Evolutionary conservation across 805 yeast genomes (phyloP).

Genomic region (Metschnikowia gelsemii): DNA sequence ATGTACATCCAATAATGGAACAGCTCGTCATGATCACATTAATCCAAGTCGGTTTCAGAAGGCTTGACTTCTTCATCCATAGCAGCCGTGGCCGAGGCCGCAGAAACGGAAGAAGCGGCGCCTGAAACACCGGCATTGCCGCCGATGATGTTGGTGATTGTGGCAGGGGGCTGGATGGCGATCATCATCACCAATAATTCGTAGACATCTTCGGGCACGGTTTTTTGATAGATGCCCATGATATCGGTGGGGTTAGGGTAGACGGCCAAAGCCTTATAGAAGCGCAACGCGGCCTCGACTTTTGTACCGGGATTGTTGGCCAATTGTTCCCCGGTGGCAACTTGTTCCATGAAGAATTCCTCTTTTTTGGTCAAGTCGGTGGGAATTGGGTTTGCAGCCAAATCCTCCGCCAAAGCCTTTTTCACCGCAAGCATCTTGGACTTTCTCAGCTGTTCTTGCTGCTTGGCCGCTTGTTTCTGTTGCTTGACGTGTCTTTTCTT

Average conservation of each 20-base stretch:
- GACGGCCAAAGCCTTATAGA: slow-evolving; percentile 89
- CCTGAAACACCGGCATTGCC: slow-evolving; percentile 21
- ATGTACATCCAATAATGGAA: slow-evolving; percentile 5
- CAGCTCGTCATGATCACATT: slow-evolving; percentile 5
- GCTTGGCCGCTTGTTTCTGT: slow-evolving; percentile 53
- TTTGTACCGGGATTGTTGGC: slow-evolving; percentile 65
- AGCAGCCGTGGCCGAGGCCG: slow-evolving; percentile 25
- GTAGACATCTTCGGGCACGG: slow-evolving; percentile 77
- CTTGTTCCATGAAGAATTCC: slow-evolving; percentile 75
- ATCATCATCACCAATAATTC: slow-evolving; percentile 85
- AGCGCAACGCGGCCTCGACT: slow-evolving; percentile 81
- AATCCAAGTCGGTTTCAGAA: slow-evolving; percentile 22
- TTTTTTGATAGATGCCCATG: slow-evolving; percentile 83
- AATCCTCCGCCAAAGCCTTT: slow-evolving; percentile 59
- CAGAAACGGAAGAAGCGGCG: slow-evolving; percentile 27
- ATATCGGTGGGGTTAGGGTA: slow-evolving; percentile 95
- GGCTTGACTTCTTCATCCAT: slow-evolving; percentile 26
- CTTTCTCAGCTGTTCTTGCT: slow-evolving; percentile 57
- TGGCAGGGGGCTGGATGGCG: slow-evolving; percentile 84
- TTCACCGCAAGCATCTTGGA: slow-evolving; percentile 60
- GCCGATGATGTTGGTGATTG: slow-evolving; percentile 66
- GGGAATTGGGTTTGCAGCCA: slow-evolving; percentile 75
- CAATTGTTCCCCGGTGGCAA: slow-evolving; percentile 81
- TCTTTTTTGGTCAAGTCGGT: slow-evolving; percentile 67
- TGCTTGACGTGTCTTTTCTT: slow-evolving; percentile 63